Conservation (phyloP, 768 basidiomycete genomes). For the Boletus rubescentipes region DNA sequence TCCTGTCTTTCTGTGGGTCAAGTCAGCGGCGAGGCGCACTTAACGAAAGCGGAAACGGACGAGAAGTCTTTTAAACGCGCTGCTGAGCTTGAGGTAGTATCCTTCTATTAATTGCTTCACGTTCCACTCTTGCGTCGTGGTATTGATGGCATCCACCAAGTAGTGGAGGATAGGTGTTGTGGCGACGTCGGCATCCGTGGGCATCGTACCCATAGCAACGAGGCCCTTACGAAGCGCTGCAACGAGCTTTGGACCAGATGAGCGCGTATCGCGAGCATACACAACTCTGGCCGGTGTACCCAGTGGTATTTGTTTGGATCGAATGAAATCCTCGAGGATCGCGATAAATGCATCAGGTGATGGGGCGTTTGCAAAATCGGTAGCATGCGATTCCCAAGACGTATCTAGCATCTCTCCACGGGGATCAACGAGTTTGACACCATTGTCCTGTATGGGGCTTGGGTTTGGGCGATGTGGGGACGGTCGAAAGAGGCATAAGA, state of each 20-base stretch:
- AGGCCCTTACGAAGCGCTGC: constrained; percentile 82
- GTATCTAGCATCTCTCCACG: constrained; percentile 96
- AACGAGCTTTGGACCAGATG: constrained; percentile 76
- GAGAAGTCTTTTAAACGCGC: constrained; percentile 82
- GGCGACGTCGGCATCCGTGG: constrained; percentile 76
- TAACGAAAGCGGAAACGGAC: constrained; percentile 46
- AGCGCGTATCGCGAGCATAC: constrained; percentile 92
- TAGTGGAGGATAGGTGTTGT: constrained; percentile 98
- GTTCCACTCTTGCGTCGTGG: constrained; percentile 73
- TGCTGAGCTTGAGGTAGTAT: constrained; percentile 79
- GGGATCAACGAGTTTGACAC: constrained; percentile 97
- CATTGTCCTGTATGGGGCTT: constrained; percentile 74
- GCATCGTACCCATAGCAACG: constrained; percentile 64
- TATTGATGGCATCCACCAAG: constrained; percentile 87
- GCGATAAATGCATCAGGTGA: constrained; percentile 72
- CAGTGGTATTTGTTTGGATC: constrained; percentile 69
- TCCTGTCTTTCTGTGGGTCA: constrained; percentile 53
- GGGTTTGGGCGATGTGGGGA: not conserved
- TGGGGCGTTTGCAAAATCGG: constrained; percentile 78
- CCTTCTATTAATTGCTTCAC: constrained; percentile 80
- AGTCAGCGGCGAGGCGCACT: constrained; percentile 5
- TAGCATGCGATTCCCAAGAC: constrained; percentile 90
- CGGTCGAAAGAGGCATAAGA: not conserved
- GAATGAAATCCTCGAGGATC: constrained; percentile 61
- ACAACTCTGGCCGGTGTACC: constrained; percentile 78